Percentiles rank a stretch among this genome's conserved stretches.
Evolutionary conservation across 176 grass and related monocot species (phyloP).

Genomic region (Musa itinerans): DNA sequence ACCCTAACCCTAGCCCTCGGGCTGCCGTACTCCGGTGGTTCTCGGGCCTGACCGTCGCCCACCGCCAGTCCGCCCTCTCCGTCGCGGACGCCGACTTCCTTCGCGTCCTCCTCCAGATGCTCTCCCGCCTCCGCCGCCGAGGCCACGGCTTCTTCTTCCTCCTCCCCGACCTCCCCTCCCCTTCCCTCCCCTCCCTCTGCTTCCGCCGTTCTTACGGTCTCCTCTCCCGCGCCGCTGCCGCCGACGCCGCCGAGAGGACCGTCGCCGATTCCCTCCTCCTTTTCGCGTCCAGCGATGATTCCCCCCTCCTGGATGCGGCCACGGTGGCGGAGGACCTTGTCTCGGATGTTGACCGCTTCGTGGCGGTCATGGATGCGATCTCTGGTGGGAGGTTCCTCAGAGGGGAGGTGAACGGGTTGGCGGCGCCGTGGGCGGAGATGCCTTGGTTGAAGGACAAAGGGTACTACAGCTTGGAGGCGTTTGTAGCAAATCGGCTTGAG

Average conservation of each 20-base stretch:
- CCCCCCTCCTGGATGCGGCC: constrained; percentile 29
- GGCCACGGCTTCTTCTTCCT: constrained; percentile 89
- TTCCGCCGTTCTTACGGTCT: constrained; percentile 80
- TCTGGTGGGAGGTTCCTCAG: constrained; percentile 66
- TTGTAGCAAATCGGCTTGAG: constrained; percentile 68
- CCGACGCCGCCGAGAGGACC: constrained; percentile 22
- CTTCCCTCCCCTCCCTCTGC: constrained; percentile 40
- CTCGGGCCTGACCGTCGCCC: constrained; percentile 39
- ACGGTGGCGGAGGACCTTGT: constrained; percentile 65
- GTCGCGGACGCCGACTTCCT: constrained; percentile 35
- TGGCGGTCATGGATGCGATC: constrained; percentile 72
- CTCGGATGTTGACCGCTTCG: constrained; percentile 51
- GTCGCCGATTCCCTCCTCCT: constrained; percentile 38
- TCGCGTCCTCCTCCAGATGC: constrained; percentile 45
- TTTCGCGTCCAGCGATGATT: constrained; percentile 43
- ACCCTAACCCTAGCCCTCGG: constrained; percentile 33
- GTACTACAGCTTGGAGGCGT: constrained; percentile 75
- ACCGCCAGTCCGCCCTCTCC: constrained; percentile 42
- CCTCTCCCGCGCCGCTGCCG: constrained; percentile 46
- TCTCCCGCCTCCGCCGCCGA: constrained; percentile 49
- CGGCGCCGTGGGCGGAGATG: constrained; percentile 53
- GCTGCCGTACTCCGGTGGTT: constrained; percentile 79
- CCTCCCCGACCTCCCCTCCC: constrained; percentile 34
- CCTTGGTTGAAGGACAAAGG: constrained; percentile 80
- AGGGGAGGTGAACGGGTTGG: constrained; percentile 36